Evolutionary conservation across 2,329 filamentous ascomycete genomes (phyloP), one percentile per base, ranked within the genome.

Genomic region (Microdochium trichocladiopsis): DNA sequence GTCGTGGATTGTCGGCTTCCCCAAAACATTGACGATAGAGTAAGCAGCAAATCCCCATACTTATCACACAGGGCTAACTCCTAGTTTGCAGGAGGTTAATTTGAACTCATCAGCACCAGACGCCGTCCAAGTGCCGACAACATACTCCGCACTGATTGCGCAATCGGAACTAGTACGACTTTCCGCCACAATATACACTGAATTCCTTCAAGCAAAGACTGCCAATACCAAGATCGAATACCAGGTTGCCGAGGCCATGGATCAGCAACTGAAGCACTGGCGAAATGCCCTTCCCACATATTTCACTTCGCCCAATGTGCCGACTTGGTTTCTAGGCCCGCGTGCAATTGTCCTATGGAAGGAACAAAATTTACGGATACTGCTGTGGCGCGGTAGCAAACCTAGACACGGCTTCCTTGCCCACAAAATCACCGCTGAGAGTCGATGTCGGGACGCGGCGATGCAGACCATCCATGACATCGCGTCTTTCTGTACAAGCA

Each of bases 1-100:
- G 73, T 69, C 22, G 69, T 75, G 1, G 74, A 76, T 50, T 71
- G 70, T 12, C 60, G 65, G 1, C 57, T 73, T 2, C 72, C 73
- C 0, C 60, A 69, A 18, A 77, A 77, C 51, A 63, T 76, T 2
- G 66, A 75, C 41, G 74, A 77, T 50, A 45, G 10, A 18, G 41
- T 45, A 45, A 22, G 41, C 12, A 3, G 18, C 21, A 18, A n/a
- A 6, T 41, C 36, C 6, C 6, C n/a, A 41, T 18, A 18, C n/a
- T 41, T 12, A 49, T 16, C n/a, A 41, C 25, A 36, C 21, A 22
- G n/a, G 14, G 18, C 47, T 18, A 21, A 33, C 9, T 54, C 52
- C 2, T 47, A 55, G 1, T 51, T n/a, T 41, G n/a, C n/a, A 41
- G 36, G 36, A 41, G n/a, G n/a, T 41, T 41, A 18, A 12, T 18